Base-by-base conservation (phyloP, 1,284 basidiomycete genomes). In the Sporisorium exsertum region DNA sequence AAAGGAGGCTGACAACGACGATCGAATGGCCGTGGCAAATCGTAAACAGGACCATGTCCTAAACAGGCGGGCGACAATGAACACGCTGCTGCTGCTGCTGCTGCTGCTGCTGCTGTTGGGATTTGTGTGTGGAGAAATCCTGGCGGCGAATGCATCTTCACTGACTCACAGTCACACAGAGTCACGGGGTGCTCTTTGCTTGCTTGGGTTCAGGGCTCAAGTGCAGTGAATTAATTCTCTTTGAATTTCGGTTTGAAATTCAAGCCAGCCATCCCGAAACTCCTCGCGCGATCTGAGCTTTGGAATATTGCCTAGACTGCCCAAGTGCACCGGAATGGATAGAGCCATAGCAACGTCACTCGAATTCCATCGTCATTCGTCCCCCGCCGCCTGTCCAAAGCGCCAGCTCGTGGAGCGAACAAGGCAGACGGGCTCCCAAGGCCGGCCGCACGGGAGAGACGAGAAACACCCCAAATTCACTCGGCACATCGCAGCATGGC, bases 91-190 rank as follows among this genome's bases (percentile, higher is more conserved):
- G 10, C 5, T 32, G 29, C 29, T 32, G 29, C 29, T 32, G 29
- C 29, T 32, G 29, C 29, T 32, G 29, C 10, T 10, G 5, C 10
- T 32, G 29, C 29, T n/a, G n/a, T n/a, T n/a, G n/a, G n/a, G n/a
- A n/a, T n/a, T 45, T n/a, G 9, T 15, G 58, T 67, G 64, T 61
- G 58, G 64, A 67, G 64, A 67, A 59, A 45, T n/a, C 15, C 47
- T 37, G 52, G 49, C 64, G 64, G 64, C 49, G 58, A 60, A 27
- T 60, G 64, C 52, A n/a, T n/a, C n/a, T n/a, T 32, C 29, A 32
- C 29, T 10, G 5, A 32, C 29, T 5, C 29, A 32, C 29, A 32
- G 24, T 37, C 24, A 18, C 16, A 20, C 35, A 26, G 22, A 16
- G 40, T 43, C 40, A 43, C 40, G 40, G 7, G 40, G 3, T 43